Evolutionary conservation across 1,284 basidiomycete species (phyloP).

Genomic region (Dichomitus squalens): DNA sequence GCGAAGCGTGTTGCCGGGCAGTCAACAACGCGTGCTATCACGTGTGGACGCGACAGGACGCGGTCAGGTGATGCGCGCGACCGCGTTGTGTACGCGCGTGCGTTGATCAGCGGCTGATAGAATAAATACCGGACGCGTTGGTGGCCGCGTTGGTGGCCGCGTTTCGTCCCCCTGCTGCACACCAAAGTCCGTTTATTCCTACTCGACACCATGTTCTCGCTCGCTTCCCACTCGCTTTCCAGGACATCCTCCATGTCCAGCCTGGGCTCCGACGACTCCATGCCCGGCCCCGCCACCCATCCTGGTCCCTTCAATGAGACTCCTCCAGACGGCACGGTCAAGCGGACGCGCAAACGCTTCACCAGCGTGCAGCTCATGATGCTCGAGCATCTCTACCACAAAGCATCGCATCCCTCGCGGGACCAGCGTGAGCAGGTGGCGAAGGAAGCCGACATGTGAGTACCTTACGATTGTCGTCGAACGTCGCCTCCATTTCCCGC

Average conservation of each 20-base stretch:
- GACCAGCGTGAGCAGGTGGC: conserved; percentile 70
- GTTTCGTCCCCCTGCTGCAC: background rate
- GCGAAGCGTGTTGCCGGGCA: background rate
- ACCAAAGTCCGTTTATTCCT: background rate
- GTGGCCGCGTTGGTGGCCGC: no score
- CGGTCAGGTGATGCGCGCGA: conserved; percentile 21
- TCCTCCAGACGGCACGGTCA: conserved; percentile 21
- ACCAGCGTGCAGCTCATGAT: conserved; percentile 66
- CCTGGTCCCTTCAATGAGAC: conserved; percentile 12
- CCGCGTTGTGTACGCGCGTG: conserved; percentile 22
- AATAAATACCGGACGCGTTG: conserved; percentile 19
- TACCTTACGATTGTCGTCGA: conserved; percentile 21
- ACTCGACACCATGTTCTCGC: conserved; percentile 4
- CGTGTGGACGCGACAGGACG: conserved; percentile 18
- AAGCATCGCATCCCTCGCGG: conserved; percentile 69
- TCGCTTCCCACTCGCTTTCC: conserved; percentile 19
- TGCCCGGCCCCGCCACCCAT: conserved; percentile 20
- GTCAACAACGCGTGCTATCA: conserved; percentile 25
- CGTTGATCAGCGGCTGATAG: conserved; percentile 12
- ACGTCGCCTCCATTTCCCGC: conserved; percentile 9
- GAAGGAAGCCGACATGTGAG: conserved; percentile 61
- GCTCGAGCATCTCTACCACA: conserved; percentile 72
- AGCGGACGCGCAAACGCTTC: conserved; percentile 71
- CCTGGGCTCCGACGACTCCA: conserved; percentile 28
- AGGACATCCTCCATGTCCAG: conserved; percentile 34